Percentiles rank a stretch among this genome's conserved stretches.
These are phyloP conservation scores for Nannochloropsis oceanica DNA, from an alignment of 108 stramenopile species.

Conservation along the genomic window DNA sequence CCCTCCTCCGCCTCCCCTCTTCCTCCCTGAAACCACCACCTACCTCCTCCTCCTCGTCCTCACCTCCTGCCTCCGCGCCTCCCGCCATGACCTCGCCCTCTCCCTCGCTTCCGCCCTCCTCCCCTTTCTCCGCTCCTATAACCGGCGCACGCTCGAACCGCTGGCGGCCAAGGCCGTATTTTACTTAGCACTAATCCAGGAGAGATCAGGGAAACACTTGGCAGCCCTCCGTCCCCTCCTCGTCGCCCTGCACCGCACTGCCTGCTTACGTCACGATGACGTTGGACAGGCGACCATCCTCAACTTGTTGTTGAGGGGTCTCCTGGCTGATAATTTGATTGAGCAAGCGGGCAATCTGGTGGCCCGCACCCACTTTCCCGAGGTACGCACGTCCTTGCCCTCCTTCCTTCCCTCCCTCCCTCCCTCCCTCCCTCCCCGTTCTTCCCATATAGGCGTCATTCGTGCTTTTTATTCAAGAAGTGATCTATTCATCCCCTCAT, in stretches of 20 bases:
- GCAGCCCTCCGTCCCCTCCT: slow-evolving; percentile 23
- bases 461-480: slow-evolving; percentile 69
- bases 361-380: slow-evolving; percentile 42
- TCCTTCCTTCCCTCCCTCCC: neutral
- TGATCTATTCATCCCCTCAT: neutral
- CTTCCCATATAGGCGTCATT: slow-evolving; percentile 33
- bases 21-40: neutral
- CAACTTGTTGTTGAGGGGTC: slow-evolving; percentile 39
- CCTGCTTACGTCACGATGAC: slow-evolving; percentile 37
- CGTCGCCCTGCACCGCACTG: slow-evolving; percentile 41
- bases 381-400: neutral
- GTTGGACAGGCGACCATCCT: slow-evolving; percentile 39
- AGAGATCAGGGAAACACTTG: neutral
- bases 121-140: neutral
- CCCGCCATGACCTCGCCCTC: neutral
- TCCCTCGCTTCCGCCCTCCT: neutral
- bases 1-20: neutral
- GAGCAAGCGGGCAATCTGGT: slow-evolving; percentile 89
- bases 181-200: slow-evolving; percentile 1
- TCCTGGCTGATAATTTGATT: slow-evolving; percentile 36
- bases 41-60: slow-evolving; percentile 12
- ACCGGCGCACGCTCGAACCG: slow-evolving; percentile 26
- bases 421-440: neutral
- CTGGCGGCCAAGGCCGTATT: slow-evolving; percentile 17
- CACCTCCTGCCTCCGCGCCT: neutral